Percentiles rank a stretch among this genome's conserved stretches.
These are phyloP conservation scores for Astrocystis sublimbata DNA, from an alignment of 495 filamentous ascomycete species.

Conservation along the genomic window DNA sequence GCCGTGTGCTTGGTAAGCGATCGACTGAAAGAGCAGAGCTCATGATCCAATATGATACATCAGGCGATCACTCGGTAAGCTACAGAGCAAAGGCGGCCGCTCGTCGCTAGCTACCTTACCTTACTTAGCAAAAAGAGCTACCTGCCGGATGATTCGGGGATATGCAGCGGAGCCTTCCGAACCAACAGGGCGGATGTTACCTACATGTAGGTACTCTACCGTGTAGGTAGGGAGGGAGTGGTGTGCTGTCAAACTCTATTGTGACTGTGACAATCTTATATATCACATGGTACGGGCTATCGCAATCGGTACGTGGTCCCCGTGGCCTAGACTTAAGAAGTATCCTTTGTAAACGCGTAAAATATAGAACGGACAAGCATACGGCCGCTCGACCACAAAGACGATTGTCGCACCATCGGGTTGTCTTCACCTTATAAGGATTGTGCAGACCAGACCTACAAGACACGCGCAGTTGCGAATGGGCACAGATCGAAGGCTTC, in stretches of 20 bases:
- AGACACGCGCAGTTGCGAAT: neutral
- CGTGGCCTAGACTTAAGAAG: neutral
- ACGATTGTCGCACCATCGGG: neutral
- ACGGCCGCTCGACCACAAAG: neutral
- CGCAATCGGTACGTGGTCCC: neutral
- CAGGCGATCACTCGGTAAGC: constrained; percentile 7
- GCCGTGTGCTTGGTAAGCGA: constrained; percentile 14
- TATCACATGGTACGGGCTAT: neutral
- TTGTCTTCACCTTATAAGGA: neutral
- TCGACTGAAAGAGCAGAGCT: neutral
- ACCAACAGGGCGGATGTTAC: neutral
- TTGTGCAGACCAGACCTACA: neutral
- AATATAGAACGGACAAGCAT: neutral
- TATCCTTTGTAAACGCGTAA: neutral
- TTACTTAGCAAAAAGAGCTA: neutral
- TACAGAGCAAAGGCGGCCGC: neutral
- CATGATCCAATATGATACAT: constrained; percentile 1
- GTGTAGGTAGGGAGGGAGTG: neutral
- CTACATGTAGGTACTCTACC: no score
- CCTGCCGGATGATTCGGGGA: constrained; percentile 17
- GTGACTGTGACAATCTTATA: neutral
- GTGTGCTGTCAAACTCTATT: constrained; percentile 17
- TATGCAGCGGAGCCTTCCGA: constrained; percentile 5
- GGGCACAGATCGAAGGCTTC: neutral
- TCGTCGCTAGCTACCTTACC: neutral